phyloP scores from a whole-genome alignment of 495 filamentous ascomycete genomes.

The Penicilliopsis zonata region DNA sequence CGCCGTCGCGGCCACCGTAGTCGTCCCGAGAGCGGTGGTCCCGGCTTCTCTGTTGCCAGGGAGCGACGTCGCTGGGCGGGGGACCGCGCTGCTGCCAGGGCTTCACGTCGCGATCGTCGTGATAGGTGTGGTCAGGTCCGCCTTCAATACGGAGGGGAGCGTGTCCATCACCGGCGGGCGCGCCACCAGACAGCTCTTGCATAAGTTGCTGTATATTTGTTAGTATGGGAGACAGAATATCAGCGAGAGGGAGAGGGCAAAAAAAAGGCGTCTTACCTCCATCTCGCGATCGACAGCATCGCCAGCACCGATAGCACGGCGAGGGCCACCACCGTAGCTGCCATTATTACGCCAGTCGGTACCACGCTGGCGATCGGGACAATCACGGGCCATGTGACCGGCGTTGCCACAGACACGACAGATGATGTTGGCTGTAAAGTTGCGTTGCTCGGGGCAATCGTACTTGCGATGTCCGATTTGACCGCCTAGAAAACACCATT shows the following conservation, averaged over 20 bases:
- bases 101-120: conserved; percentile 49
- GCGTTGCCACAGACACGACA: conserved; percentile 96
- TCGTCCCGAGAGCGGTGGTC: conserved; percentile 35
- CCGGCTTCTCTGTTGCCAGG: conserved; percentile 51
- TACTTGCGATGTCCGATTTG: conserved; percentile 99
- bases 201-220: conserved; percentile 69
- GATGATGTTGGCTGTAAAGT: conserved; percentile 97
- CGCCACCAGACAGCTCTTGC: conserved; percentile 83
- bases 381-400: conserved; percentile 88
- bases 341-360: conserved; percentile 79
- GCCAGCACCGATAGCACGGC: conserved; percentile 59
- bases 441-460: conserved; percentile 94
- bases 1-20: conserved; percentile 15
- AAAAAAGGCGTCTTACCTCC: conserved; percentile 59
- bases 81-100: conserved; percentile 76
- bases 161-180: conserved; percentile 46
- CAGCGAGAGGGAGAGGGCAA: background rate
- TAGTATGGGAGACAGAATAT: conserved; percentile 12
- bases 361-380: conserved; percentile 83
- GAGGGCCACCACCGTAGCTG: conserved; percentile 32
- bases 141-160: conserved; percentile 78
- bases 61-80: conserved; percentile 77
- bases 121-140: conserved; percentile 47
- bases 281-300: conserved; percentile 91
- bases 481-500: conserved; percentile 41